A percentile compares a stretch with the other conserved stretches of the same genome.
These are phyloP conservation scores for Grifola frondosa DNA, from an alignment of 1,284 basidiomycete genomes.

Conservation along the genomic window DNA sequence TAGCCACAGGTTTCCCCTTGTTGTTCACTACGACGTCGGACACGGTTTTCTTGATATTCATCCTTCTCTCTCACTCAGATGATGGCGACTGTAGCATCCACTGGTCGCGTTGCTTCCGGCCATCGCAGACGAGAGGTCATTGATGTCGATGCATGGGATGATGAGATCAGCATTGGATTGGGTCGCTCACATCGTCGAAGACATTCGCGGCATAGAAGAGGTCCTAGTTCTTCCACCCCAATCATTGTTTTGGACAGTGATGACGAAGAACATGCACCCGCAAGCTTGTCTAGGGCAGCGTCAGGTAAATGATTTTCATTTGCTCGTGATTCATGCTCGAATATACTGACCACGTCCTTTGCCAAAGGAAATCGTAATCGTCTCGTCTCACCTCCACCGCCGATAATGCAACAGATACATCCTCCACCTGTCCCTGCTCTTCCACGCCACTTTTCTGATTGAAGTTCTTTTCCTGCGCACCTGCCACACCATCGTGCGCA, in stretches of 20 bases:
- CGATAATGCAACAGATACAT: constrained; percentile 24
- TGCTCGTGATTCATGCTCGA: constrained; percentile 1
- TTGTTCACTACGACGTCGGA: no score
- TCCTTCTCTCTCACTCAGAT: constrained; percentile 1
- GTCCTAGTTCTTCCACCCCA: neutral
- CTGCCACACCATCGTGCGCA: constrained; percentile 17
- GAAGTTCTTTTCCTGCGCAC: constrained; percentile 22
- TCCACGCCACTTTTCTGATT: constrained; percentile 31
- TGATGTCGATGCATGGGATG: constrained; percentile 33
- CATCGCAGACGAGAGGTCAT: constrained; percentile 26
- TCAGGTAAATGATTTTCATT: constrained; percentile 20
- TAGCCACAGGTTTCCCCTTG: no score
- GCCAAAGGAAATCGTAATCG: constrained; percentile 20
- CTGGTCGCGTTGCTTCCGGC: no score
- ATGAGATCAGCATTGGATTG: constrained; percentile 26
- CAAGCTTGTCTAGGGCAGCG: constrained; percentile 16
- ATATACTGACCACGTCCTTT: neutral
- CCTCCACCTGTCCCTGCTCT: constrained; percentile 39
- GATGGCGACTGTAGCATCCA: constrained; percentile 3
- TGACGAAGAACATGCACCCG: constrained; percentile 35
- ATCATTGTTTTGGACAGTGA: constrained; percentile 43
- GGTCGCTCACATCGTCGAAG: constrained; percentile 8
- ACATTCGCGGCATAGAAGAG: constrained; percentile 10
- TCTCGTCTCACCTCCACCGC: constrained; percentile 47
- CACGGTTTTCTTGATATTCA: no score